Conservation (phyloP, 179 eudicot species). For the Corrigiola litoralis region DNA sequence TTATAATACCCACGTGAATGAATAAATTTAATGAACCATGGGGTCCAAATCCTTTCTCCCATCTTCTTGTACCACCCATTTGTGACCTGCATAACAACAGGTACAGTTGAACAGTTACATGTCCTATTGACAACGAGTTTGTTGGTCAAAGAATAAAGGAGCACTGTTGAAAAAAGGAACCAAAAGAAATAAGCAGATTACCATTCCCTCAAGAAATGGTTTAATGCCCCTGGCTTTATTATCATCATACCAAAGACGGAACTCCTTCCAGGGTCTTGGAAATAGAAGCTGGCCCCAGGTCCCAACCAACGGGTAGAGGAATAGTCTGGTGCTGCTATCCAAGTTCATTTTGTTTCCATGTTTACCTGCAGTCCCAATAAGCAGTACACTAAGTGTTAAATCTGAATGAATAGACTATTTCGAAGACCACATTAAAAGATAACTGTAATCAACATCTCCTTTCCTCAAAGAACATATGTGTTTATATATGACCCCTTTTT, state of each 20-base stretch:
- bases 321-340: slow-evolving; percentile 54
- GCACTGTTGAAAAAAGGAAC: neutral
- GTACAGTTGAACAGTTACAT: neutral
- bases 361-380: slow-evolving; percentile 49
- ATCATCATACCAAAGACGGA: slow-evolving; percentile 86
- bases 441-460: no score
- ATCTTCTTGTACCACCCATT: slow-evolving; percentile 94
- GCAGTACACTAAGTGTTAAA: neutral
- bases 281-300: slow-evolving; percentile 99
- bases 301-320: slow-evolving; percentile 93
- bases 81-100: slow-evolving; percentile 60
- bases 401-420: no score
- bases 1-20: slow-evolving; percentile 83
- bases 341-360: slow-evolving; percentile 88
- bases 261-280: slow-evolving; percentile 98
- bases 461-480: no score
- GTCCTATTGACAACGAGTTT: neutral
- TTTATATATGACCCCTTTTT: no score
- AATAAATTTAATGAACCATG: slow-evolving; percentile 93
- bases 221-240: slow-evolving; percentile 79
- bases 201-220: slow-evolving; percentile 93
- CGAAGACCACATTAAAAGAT: no score
- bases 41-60: slow-evolving; percentile 98
- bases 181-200: slow-evolving; percentile 23
- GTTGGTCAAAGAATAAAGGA: neutral